Percentiles rank a stretch among this genome's conserved stretches.
These are phyloP conservation scores for Pythium pectinolyticum DNA, from an alignment of 352 stramenopile genomes.

Conservation along the genomic window DNA sequence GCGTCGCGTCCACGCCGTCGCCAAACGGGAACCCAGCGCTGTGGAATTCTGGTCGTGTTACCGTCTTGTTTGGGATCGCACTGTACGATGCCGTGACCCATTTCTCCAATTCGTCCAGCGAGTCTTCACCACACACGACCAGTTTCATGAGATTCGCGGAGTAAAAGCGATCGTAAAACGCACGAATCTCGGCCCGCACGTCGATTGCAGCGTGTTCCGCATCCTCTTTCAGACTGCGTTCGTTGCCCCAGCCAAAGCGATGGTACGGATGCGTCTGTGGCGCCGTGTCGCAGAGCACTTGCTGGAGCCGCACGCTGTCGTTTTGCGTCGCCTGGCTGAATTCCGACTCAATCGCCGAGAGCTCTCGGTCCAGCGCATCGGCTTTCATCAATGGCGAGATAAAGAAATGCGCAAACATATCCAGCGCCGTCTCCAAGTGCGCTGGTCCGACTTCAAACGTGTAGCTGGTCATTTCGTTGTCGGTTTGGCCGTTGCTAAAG, in stretches of 20 bases:
- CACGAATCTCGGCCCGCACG: conserved; percentile 42
- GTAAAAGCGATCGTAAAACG: conserved; percentile 86
- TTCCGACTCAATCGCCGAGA: conserved; percentile 91
- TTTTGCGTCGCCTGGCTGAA: conserved; percentile 88
- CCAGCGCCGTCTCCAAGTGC: conserved; percentile 69
- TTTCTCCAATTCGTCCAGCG: conserved; percentile 51
- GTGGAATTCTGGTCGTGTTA: conserved; percentile 37
- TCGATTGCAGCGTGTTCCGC: conserved; percentile 20
- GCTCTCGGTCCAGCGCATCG: conserved; percentile 76
- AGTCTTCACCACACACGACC: conserved; percentile 72
- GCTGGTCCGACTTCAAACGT: conserved; percentile 87
- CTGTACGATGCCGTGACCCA: conserved; percentile 32
- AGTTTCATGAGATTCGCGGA: conserved; percentile 85
- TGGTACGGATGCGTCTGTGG: conserved; percentile 69
- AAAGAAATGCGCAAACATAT: conserved; percentile 94
- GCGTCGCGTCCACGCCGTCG: conserved; percentile 32
- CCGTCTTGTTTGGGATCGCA: conserved; percentile 36
- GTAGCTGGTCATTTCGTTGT: conserved; percentile 88
- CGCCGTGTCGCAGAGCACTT: conserved; percentile 37
- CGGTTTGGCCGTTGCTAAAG: conserved; percentile 90
- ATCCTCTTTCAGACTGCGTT: conserved; percentile 27
- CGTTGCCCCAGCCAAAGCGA: conserved; percentile 91
- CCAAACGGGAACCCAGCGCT: conserved; percentile 54
- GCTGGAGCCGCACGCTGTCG: conserved; percentile 76
- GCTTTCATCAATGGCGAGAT: conserved; percentile 80